Evolutionary conservation across 305 asterid genomes (phyloP).

Genomic region (Fraxinus angustifolia): DNA sequence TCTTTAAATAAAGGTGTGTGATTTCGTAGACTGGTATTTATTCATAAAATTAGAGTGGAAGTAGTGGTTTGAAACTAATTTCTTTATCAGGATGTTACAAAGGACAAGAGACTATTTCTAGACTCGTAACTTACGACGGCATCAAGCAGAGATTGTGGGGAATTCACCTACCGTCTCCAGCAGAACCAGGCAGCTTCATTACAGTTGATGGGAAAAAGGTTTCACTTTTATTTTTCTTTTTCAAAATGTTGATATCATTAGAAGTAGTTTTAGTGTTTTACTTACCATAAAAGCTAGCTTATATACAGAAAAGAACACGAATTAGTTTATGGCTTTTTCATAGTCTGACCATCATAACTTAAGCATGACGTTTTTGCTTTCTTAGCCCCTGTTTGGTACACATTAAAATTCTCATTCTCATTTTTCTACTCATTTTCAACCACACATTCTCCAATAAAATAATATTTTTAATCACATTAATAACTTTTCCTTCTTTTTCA

Average conservation of each 20-base stretch:
- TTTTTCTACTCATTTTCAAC: no score
- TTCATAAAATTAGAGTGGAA: neutral
- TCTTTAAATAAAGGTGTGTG: conserved; percentile 72
- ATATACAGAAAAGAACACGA: neutral
- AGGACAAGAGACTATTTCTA: conserved; percentile 95
- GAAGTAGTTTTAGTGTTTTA: neutral
- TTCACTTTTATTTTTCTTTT: conserved; percentile 16
- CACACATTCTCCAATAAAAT: no score
- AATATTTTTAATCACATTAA: no score
- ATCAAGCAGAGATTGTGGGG: conserved; percentile 93
- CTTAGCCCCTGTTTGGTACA: neutral
- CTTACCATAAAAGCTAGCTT: conserved; percentile 12
- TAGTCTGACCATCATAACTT: neutral
- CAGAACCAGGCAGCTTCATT: conserved; percentile 67
- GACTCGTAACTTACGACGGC: conserved; percentile 90
- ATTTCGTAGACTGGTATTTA: conserved; percentile 2
- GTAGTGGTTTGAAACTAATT: conserved; percentile 21
- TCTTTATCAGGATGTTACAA: conserved; percentile 76
- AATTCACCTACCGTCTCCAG: conserved; percentile 61
- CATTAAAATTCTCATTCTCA: no score
- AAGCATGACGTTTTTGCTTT: neutral
- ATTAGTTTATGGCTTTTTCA: neutral
- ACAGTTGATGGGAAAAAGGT: conserved; percentile 83
- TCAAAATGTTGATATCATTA: conserved; percentile 11
- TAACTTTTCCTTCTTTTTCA: no score